Conservation (phyloP, 1,139 yeast genomes). For the Debaryomyces psychrophilus region DNA sequence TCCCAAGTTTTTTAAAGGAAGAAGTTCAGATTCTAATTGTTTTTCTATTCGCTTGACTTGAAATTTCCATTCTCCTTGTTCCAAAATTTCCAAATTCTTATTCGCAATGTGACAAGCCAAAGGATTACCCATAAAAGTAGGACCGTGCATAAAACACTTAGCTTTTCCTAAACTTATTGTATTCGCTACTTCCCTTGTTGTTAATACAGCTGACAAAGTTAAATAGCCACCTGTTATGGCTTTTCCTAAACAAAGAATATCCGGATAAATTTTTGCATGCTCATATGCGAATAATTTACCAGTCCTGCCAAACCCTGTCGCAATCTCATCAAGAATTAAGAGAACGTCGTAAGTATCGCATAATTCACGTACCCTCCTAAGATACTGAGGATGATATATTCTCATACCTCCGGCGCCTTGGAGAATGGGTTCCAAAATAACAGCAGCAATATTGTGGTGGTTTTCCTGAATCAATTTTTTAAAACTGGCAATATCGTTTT, state of each 20-base stretch:
- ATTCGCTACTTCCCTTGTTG: slow-evolving; percentile 22
- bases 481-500: slow-evolving; percentile 24
- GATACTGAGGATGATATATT: slow-evolving; percentile 30
- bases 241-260: slow-evolving; percentile 26
- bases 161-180: slow-evolving; percentile 11
- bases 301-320: slow-evolving; percentile 25
- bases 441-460: slow-evolving; percentile 31
- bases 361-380: slow-evolving; percentile 28
- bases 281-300: slow-evolving; percentile 21
- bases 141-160: slow-evolving; percentile 29
- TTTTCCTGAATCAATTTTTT: slow-evolving; percentile 23
- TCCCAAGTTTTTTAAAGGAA: slow-evolving; percentile 8
- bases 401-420: slow-evolving; percentile 44
- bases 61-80: slow-evolving; percentile 10
- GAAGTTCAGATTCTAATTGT: slow-evolving; percentile 8
- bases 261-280: slow-evolving; percentile 23
- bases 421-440: slow-evolving; percentile 34
- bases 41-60: slow-evolving; percentile 12
- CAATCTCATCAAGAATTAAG: slow-evolving; percentile 29
- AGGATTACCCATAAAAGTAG: slow-evolving; percentile 39
- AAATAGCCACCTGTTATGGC: slow-evolving; percentile 27
- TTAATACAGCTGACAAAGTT: slow-evolving; percentile 22
- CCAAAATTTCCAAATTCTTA: slow-evolving; percentile 25
- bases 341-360: slow-evolving; percentile 30
- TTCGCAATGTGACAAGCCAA: slow-evolving; percentile 34